These are phyloP conservation scores for Trichomonas vaginalis DNA, from an alignment of 208 protist genomes.

Conservation along the genomic window DNA sequence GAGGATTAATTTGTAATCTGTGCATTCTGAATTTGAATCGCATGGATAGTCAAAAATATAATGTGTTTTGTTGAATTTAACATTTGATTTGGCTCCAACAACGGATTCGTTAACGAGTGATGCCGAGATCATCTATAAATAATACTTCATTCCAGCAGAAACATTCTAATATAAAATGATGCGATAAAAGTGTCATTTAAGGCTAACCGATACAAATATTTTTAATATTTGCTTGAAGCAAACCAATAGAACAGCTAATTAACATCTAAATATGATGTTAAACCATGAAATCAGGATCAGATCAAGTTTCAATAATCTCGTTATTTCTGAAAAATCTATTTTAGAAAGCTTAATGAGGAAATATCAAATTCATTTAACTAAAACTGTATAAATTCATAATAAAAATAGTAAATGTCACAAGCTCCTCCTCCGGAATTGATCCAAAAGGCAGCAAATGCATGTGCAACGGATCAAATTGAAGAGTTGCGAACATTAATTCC, in stretches of 20 bases:
- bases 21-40: too few relatives aligned
- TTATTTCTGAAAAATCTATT: background rate
- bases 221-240: background rate
- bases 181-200: too few relatives aligned
- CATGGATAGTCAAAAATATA: too few relatives aligned
- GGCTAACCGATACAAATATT: too few relatives aligned
- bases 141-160: too few relatives aligned
- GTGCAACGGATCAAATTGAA: background rate
- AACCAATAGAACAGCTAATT: background rate
- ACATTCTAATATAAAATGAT: too few relatives aligned
- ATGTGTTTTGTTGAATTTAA: too few relatives aligned
- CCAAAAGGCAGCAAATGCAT: background rate
- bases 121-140: too few relatives aligned
- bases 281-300: background rate
- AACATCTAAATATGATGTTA: background rate
- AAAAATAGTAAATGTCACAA: background rate
- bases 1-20: too few relatives aligned
- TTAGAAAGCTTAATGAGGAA: background rate
- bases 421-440: background rate
- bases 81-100: too few relatives aligned
- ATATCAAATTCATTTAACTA: background rate
- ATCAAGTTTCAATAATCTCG: background rate
- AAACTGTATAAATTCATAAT: background rate
- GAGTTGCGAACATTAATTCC: background rate
- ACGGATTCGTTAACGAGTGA: too few relatives aligned